Conservation (phyloP, 2,329 filamentous ascomycete genomes). For the Sporothrix variecibatus region DNA sequence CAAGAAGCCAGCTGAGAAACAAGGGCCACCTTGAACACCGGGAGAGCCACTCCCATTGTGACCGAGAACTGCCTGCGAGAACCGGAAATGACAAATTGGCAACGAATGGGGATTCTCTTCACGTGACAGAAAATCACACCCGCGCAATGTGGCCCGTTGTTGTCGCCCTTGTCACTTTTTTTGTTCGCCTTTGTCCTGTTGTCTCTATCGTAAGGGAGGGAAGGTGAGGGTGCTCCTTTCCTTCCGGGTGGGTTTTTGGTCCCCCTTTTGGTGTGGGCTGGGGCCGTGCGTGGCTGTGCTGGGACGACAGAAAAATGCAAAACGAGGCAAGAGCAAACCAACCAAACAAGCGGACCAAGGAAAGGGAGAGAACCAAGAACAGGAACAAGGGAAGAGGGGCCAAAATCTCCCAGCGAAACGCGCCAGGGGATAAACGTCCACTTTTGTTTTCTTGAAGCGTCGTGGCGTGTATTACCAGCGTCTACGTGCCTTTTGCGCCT, state of each 20-base stretch:
- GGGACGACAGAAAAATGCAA: not conserved
- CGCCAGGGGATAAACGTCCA: slow-evolving; percentile 15
- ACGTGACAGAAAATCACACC: slow-evolving; percentile 6
- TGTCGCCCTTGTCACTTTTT: not conserved
- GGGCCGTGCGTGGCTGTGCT: slow-evolving; percentile 16
- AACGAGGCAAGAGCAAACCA: slow-evolving; percentile 8
- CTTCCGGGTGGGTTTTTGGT: not conserved
- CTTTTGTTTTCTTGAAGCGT: not conserved
- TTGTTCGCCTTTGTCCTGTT: too few relatives aligned
- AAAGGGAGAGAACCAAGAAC: not conserved
- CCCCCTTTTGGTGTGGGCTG: slow-evolving; percentile 12
- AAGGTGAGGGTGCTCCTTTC: slow-evolving; percentile 20
- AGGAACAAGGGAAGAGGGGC: not conserved
- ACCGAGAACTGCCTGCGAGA: not conserved
- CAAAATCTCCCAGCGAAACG: not conserved
- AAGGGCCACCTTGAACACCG: not conserved
- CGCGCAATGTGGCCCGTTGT: not conserved
- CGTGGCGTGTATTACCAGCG: not conserved
- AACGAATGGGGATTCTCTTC: not conserved
- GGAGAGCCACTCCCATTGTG: not conserved
- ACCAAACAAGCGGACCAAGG: not conserved
- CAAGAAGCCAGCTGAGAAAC: not conserved
- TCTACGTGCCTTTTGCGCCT: not conserved
- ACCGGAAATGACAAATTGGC: not conserved
- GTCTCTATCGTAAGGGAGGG: slow-evolving; percentile 19